Percentiles rank a stretch among this genome's conserved stretches.
These are phyloP conservation scores for Acanthamoeba triangularis DNA, from an alignment of 208 protist species.

Conservation along the genomic window DNA sequence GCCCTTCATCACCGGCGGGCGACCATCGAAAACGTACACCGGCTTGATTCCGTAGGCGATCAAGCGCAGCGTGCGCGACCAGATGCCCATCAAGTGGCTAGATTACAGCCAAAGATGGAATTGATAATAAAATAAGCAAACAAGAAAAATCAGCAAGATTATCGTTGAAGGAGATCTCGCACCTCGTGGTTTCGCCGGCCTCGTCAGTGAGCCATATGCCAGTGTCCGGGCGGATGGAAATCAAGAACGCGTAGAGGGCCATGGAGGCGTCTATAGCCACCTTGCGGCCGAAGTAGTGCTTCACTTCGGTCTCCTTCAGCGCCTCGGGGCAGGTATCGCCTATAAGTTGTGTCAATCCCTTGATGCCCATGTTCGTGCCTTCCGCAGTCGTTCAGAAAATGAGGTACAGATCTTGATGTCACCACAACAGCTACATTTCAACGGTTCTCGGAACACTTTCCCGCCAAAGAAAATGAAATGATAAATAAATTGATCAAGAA, in stretches of 20 bases:
- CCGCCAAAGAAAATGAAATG: too few species aligned
- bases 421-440: too few species aligned
- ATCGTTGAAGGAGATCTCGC: neutral
- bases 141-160: neutral
- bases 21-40: constrained; percentile 92
- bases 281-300: constrained; percentile 97
- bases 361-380: constrained; percentile 98
- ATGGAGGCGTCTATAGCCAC: constrained; percentile 99
- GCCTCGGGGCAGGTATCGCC: constrained; percentile 95
- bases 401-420: too few species aligned
- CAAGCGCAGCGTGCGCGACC: constrained; percentile 98
- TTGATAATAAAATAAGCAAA: neutral
- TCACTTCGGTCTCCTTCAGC: constrained; percentile 96
- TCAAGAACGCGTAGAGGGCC: constrained; percentile 99
- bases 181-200: constrained; percentile 88
- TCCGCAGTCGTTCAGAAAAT: too few species aligned
- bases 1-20: neutral
- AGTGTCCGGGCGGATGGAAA: constrained; percentile 83
- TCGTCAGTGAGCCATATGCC: constrained; percentile 95
- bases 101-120: neutral
- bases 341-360: constrained; percentile 97
- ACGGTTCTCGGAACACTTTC: too few species aligned
- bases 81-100: constrained; percentile 98
- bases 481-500: too few species aligned
- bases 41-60: constrained; percentile 99